Evolutionary conservation across 2,329 filamentous ascomycete genomes (phyloP), one percentile per base, ranked within the genome.

Genomic region (Calonectria ilicicola): DNA sequence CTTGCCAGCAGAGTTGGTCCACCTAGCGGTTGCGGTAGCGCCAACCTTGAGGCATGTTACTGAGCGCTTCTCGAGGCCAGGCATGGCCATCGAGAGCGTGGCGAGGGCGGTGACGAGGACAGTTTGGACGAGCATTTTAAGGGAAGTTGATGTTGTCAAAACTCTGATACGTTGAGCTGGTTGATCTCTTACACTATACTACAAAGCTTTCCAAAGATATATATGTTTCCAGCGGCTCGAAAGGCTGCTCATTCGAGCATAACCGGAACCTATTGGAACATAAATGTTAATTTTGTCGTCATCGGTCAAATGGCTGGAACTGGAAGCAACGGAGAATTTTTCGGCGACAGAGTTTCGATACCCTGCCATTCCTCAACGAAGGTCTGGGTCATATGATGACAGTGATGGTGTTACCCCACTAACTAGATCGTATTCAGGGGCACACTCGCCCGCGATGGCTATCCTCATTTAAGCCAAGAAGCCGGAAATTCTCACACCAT

Each of bases 1-100:
- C 73, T 85, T 75, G 0, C 85, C 85, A 0, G 82, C 84, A 58
- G 80, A 79, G 58, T 88, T 86, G 2, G 81, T 87, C 87, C 87
- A 89, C 23, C 74, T 82, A 14, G 87, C 87, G 7, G 85, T 88
- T 5, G 86, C 86, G 1, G 83, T 84, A 21, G 70, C 69, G 2
- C 77, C 77, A 51, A 78, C 71, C 42, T 72, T 75, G 1, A 78
- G 75, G 35, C 77, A 78, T 9, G 76, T 75, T 7, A 78, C 65
- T 1, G 77, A 51, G 53, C 76, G 75, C 62, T 75, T 78, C 27
- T 72, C 69, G 0, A 77, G 15, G 1, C 64, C 26, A 0, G 77
- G 76, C 10, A 75, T 71, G 29, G 77, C 75, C 0, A 63, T 38
- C 2, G 74, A 76, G 1, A 72, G 1, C n/a, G 67, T 68, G 3